A percentile compares a stretch with the other conserved stretches of the same genome.
Evolutionary conservation across 495 filamentous ascomycete species (phyloP).

Genomic region (Penicillium dipodomyicola): DNA sequence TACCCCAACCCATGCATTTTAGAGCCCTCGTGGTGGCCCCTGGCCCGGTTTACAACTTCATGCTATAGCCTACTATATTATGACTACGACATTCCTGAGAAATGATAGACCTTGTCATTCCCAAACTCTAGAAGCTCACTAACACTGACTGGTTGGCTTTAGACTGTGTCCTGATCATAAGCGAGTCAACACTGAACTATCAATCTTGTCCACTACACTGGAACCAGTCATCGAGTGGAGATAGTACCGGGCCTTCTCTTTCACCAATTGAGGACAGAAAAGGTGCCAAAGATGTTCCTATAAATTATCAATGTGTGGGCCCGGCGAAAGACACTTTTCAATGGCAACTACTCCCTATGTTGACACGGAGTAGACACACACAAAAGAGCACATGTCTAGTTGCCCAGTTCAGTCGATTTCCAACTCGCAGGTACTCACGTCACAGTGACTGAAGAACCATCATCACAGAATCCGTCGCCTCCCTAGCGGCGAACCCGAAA

Average conservation of each 20-base stretch:
- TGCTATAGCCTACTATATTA: neutral
- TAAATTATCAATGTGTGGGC: neutral
- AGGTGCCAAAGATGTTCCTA: neutral
- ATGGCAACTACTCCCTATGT: neutral
- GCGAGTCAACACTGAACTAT: neutral
- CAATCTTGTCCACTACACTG: neutral
- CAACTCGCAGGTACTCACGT: neutral
- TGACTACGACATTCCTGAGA: neutral
- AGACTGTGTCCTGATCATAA: constrained; percentile 3
- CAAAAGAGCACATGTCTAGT: neutral
- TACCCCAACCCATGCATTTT: neutral
- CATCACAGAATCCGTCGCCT: neutral
- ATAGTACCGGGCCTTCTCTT: neutral
- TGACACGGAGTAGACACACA: neutral
- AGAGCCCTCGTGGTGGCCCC: neutral
- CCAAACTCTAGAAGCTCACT: neutral
- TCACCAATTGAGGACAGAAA: neutral
- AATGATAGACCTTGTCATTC: neutral
- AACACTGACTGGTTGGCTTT: neutral
- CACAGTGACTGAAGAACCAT: neutral
- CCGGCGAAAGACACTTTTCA: neutral
- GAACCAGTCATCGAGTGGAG: neutral
- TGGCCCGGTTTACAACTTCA: neutral
- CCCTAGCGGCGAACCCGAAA: neutral
- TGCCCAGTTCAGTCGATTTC: neutral